Conservation (phyloP, 2,329 filamentous ascomycete species). For the Penicillium hesseltinei region DNA sequence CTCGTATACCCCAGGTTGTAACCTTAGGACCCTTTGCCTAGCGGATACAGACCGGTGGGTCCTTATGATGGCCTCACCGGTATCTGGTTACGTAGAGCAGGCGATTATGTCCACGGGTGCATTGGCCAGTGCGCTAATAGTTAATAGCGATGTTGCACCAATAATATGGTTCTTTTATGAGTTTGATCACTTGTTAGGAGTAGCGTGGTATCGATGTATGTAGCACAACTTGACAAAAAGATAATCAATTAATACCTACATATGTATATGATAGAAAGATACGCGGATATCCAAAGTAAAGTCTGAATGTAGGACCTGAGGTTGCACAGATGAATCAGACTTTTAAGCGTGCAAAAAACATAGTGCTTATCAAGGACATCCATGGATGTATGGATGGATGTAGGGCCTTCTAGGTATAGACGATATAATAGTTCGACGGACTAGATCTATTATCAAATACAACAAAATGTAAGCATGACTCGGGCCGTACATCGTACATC, state of each 20-base stretch:
- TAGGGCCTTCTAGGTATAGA: not conserved
- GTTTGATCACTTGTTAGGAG: not conserved
- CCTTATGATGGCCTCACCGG: not conserved
- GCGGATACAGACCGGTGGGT: not conserved
- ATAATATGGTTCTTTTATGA: not conserved
- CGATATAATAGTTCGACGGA: too few species aligned
- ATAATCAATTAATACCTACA: not conserved
- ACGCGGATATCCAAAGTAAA: not conserved
- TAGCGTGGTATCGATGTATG: not conserved
- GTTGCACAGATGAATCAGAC: not conserved
- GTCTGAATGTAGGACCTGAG: not conserved
- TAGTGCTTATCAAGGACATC: not conserved
- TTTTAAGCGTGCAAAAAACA: not conserved
- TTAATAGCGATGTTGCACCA: not conserved
- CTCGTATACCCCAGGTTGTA: not conserved
- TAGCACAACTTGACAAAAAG: too few species aligned
- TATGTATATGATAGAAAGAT: not conserved
- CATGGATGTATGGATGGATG: not conserved
- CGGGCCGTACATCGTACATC: not conserved
- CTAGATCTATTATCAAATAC: not conserved
- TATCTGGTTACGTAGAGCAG: not conserved
- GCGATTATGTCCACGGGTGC: not conserved
- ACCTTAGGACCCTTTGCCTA: not conserved
- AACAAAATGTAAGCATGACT: not conserved
- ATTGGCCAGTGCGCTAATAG: not conserved